Conservation (phyloP, 2,329 filamentous ascomycete genomes). For the Aspergillus neoniger region DNA sequence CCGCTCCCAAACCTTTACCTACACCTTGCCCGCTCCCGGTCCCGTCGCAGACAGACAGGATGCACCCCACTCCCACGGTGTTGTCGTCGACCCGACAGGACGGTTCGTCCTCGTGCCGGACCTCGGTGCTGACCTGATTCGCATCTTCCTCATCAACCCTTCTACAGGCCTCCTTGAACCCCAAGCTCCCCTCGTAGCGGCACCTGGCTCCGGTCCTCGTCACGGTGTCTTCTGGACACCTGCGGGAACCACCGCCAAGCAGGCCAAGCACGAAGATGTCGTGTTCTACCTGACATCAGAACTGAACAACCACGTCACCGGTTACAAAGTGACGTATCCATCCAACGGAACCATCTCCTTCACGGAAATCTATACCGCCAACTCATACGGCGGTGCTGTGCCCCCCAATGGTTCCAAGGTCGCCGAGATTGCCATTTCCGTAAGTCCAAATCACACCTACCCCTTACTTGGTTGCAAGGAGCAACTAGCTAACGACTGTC, state of each 20-base stretch:
- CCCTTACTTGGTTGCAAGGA: background rate
- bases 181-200: conserved; percentile 47
- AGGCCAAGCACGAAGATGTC: background rate
- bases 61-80: conserved; percentile 57
- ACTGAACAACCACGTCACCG: conserved; percentile 21
- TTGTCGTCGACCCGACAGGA: conserved; percentile 44
- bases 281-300: conserved; percentile 24
- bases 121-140: conserved; percentile 57
- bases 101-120: conserved; percentile 56
- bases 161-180: conserved; percentile 49
- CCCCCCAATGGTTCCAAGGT: conserved; percentile 18
- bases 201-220: conserved; percentile 54
- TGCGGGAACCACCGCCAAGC: conserved; percentile 1
- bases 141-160: conserved; percentile 55
- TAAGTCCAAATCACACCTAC: background rate
- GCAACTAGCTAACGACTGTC: no score
- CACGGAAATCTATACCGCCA: conserved; percentile 15
- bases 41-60: conserved; percentile 55
- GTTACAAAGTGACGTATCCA: conserved; percentile 20
- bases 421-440: conserved; percentile 19
- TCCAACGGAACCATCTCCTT: conserved; percentile 13
- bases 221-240: conserved; percentile 56
- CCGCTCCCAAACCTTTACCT: conserved; percentile 20
- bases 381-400: conserved; percentile 11
- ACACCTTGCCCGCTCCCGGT: conserved; percentile 34